phyloP scores from a whole-genome alignment of 2,329 filamentous ascomycete species.

The Thelonectria olida region DNA sequence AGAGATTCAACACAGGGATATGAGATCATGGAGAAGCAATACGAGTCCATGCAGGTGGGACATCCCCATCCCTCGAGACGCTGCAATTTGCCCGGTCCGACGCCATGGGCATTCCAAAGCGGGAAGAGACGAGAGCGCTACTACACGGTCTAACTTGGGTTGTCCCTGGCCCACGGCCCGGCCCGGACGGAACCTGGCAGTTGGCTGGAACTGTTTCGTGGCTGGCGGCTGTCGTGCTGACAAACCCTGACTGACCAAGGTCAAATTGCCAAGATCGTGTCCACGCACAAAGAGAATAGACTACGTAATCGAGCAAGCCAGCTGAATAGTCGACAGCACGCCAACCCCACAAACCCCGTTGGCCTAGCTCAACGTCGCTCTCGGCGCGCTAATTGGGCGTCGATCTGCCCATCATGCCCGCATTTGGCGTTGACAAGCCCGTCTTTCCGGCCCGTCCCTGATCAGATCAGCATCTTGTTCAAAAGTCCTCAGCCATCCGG shows the following conservation, averaged over 20 bases:
- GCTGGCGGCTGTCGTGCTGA: neutral
- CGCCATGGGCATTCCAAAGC: neutral
- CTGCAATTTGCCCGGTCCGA: neutral
- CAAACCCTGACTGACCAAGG: neutral
- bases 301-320: neutral
- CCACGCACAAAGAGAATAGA: neutral
- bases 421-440: neutral
- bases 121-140: neutral
- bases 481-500: neutral
- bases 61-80: neutral
- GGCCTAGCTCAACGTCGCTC: neutral
- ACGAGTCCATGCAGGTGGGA: neutral
- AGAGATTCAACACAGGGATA: neutral
- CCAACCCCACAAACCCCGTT: constrained; percentile 1
- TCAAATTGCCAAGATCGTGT: neutral
- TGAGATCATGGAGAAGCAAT: neutral
- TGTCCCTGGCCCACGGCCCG: neutral
- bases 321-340: neutral
- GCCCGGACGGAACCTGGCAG: neutral
- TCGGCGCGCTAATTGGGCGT: neutral
- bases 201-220: neutral
- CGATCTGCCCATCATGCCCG: neutral
- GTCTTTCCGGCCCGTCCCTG: constrained; percentile 1
- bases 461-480: constrained; percentile 1
- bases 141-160: neutral